Percentiles rank a stretch among this genome's conserved stretches.
Evolutionary conservation across 805 yeast species (phyloP).

Genomic region (Saccharomycopsis sp.): DNA sequence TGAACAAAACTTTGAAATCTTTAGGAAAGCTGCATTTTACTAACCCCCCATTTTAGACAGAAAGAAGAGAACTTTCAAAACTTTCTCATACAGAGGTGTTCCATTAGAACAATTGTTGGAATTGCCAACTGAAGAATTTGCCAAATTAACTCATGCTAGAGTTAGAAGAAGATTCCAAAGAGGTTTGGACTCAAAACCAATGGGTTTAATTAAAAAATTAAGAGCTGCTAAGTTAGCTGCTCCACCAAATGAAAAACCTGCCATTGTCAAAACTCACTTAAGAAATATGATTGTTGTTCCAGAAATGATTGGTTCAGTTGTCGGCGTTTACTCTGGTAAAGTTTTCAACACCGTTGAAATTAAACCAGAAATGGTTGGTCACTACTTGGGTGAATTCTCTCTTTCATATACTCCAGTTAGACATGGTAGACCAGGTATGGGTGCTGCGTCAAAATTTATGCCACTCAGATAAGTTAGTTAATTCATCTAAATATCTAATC

Average conservation of each 20-base stretch:
- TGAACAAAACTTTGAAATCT: no score
- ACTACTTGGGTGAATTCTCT: conserved; percentile 99
- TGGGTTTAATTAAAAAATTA: conserved; percentile 93
- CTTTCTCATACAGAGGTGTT: conserved; percentile 98
- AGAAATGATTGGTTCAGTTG: conserved; percentile 99
- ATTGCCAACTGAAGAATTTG: conserved; percentile 93
- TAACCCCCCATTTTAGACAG: conserved; percentile 33
- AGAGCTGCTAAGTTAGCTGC: conserved; percentile 94
- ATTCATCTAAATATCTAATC: not conserved
- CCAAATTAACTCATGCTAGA: conserved; percentile 95
- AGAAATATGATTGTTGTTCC: conserved; percentile 98
- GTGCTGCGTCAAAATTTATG: conserved; percentile 63
- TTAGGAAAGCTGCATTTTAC: not conserved
- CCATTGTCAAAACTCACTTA: conserved; percentile 96
- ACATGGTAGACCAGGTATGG: conserved; percentile 96
- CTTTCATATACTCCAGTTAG: conserved; percentile 99
- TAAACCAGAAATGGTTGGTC: conserved; percentile 99
- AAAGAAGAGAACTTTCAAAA: conserved; percentile 90
- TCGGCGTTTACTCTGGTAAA: conserved; percentile 99
- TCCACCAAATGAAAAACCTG: conserved; percentile 92
- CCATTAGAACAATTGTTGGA: conserved; percentile 91
- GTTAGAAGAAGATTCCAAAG: conserved; percentile 99
- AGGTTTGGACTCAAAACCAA: conserved; percentile 93
- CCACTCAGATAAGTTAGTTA: conserved; percentile 47
- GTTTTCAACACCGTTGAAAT: conserved; percentile 98